Percentiles rank a stretch among this genome's conserved stretches.
These are phyloP conservation scores for Fusarium verticillioides DNA, from an alignment of 2,329 filamentous ascomycete genomes.

Conservation along the genomic window DNA sequence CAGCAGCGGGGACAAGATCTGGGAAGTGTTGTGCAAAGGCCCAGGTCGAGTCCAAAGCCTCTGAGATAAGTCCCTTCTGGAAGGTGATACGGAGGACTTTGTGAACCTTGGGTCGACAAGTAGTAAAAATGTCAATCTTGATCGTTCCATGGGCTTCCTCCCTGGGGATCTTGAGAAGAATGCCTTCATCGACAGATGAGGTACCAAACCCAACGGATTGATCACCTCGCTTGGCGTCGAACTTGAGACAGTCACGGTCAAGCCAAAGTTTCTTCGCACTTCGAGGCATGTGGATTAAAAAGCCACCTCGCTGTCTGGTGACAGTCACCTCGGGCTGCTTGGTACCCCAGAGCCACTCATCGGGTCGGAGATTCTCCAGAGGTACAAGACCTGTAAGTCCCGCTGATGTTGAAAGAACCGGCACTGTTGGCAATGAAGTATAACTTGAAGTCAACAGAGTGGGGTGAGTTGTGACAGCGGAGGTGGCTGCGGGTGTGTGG, in stretches of 20 bases:
- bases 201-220: slow-evolving; percentile 61
- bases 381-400: slow-evolving; percentile 46
- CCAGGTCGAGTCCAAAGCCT: slow-evolving; percentile 58
- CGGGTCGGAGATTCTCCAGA: slow-evolving; percentile 43
- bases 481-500: slow-evolving; percentile 43
- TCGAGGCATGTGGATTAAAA: slow-evolving; percentile 65
- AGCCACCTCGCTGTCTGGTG: slow-evolving; percentile 57
- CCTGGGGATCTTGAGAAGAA: slow-evolving; percentile 62
- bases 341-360: slow-evolving; percentile 51
- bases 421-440: slow-evolving; percentile 27
- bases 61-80: slow-evolving; percentile 59
- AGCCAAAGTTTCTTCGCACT: slow-evolving; percentile 65
- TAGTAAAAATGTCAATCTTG: slow-evolving; percentile 68
- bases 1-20: slow-evolving; percentile 53
- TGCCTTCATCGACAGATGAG: slow-evolving; percentile 60
- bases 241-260: slow-evolving; percentile 64
- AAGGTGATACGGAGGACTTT: slow-evolving; percentile 71
- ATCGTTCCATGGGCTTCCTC: slow-evolving; percentile 68
- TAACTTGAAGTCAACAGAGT: slow-evolving; percentile 36
- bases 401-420: slow-evolving; percentile 24
- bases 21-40: slow-evolving; percentile 56
- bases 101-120: slow-evolving; percentile 68
- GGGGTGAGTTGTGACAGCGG: slow-evolving; percentile 41
- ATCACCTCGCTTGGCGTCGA: slow-evolving; percentile 64
- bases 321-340: slow-evolving; percentile 48